Conservation (phyloP, 2,329 filamentous ascomycete genomes). For the Monascus ruber region DNA sequence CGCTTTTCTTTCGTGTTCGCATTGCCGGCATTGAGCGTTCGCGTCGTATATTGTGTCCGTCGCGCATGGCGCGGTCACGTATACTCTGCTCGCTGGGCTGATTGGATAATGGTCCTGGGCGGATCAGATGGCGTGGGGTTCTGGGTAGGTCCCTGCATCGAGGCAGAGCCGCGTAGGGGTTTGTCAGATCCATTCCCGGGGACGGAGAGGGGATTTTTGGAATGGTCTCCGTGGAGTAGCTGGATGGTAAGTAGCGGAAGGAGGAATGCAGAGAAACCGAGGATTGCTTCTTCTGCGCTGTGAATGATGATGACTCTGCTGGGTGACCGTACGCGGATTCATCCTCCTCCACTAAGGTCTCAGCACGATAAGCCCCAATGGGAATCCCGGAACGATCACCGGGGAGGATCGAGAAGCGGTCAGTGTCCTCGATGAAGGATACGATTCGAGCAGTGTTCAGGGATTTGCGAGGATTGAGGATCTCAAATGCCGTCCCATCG, state of each 20-base stretch:
- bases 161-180: background rate
- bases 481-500: constrained; percentile 26
- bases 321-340: background rate
- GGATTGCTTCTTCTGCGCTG: no score
- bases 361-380: background rate
- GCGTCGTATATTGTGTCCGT: background rate
- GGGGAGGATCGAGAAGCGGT: constrained; percentile 7
- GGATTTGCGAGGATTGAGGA: constrained; percentile 27
- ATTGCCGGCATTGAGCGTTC: background rate
- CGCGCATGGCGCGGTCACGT: background rate
- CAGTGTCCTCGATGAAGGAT: constrained; percentile 25
- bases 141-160: background rate
- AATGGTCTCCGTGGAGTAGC: no score
- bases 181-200: background rate
- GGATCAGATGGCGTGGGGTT: background rate
- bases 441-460: constrained; percentile 24
- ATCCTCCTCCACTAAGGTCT: background rate
- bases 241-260: no score
- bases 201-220: background rate
- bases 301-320: background rate
- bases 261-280: no score
- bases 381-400: no score
- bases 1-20: background rate
- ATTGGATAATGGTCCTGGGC: background rate
- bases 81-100: background rate